These are phyloP conservation scores for Xerocomellus chrysenteron DNA, from an alignment of 768 basidiomycete genomes.

Conservation along the genomic window DNA sequence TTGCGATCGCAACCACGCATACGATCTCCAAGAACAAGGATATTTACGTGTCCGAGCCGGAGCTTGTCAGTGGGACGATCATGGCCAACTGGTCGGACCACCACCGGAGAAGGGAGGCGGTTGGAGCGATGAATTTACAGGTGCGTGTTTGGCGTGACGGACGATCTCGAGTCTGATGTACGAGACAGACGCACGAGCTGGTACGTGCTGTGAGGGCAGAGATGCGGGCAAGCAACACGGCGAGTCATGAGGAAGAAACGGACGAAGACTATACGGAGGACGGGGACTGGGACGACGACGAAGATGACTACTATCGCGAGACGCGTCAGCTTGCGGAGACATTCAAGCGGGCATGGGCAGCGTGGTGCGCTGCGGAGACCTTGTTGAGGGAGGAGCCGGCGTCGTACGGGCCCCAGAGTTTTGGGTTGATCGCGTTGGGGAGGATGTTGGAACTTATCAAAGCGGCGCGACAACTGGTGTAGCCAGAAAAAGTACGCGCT, in stretches of 20 bases:
- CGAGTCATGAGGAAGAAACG: conserved; percentile 22
- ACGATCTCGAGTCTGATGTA: background rate
- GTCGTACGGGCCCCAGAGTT: conserved; percentile 41
- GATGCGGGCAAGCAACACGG: conserved; percentile 19
- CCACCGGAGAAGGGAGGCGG: conserved; percentile 39
- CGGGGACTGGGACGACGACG: conserved; percentile 25
- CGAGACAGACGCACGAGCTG: conserved; percentile 38
- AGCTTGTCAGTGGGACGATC: conserved; percentile 46
- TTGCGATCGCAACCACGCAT: conserved; percentile 35
- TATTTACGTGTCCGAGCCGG: conserved; percentile 38
- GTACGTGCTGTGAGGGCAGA: conserved; percentile 37
- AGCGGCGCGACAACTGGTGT: conserved; percentile 16
- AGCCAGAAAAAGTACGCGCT: too few species aligned
- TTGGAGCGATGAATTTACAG: conserved; percentile 45
- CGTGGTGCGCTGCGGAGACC: conserved; percentile 41
- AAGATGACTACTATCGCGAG: conserved; percentile 30
- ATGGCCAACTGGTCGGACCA: conserved; percentile 45
- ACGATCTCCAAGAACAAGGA: conserved; percentile 39
- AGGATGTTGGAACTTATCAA: conserved; percentile 42
- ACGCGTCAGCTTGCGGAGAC: conserved; percentile 27
- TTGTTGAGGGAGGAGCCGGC: conserved; percentile 22
- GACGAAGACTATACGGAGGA: conserved; percentile 28
- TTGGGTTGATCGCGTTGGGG: conserved; percentile 33
- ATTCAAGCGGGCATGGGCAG: conserved; percentile 44
- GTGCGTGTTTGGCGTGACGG: conserved; percentile 21